These are phyloP conservation scores for Aspergillus jensenii DNA, from an alignment of 2,329 filamentous ascomycete species.

Conservation along the genomic window DNA sequence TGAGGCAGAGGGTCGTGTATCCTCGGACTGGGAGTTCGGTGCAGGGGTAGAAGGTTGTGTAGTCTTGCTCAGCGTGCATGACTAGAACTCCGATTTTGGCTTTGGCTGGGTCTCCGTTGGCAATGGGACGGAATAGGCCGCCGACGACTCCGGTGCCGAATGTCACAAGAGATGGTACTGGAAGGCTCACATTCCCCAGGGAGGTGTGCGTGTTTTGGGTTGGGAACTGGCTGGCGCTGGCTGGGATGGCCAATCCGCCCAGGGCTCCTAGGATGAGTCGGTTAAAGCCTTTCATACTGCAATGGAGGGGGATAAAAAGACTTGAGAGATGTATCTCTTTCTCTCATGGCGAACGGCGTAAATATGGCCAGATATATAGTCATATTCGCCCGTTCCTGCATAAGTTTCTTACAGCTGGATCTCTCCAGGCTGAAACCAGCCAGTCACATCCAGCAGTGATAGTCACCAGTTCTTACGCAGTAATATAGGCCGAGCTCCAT, in stretches of 20 bases:
- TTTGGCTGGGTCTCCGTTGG: neutral
- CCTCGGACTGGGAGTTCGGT: neutral
- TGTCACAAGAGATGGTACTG: neutral
- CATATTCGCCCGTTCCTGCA: too few relatives aligned
- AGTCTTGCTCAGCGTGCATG: neutral
- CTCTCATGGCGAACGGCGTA: too few relatives aligned
- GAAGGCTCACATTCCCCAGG: neutral
- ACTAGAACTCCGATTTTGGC: neutral
- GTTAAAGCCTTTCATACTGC: neutral
- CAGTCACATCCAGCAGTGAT: too few relatives aligned
- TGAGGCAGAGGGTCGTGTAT: neutral
- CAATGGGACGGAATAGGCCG: neutral
- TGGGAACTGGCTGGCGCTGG: neutral
- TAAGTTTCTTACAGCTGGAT: too few relatives aligned
- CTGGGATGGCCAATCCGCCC: accelerated
- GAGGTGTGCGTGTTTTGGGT: neutral
- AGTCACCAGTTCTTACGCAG: too few relatives aligned
- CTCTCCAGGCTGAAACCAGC: too few relatives aligned
- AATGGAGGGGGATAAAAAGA: too few relatives aligned
- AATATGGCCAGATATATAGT: too few relatives aligned
- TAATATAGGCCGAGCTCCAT: too few relatives aligned
- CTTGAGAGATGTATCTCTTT: too few relatives aligned
- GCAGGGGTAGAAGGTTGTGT: neutral
- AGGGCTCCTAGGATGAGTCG: neutral
- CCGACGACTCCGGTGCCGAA: neutral